Evolutionary conservation across 345 rosid species (phyloP), one percentile per base, ranked within the genome.

Genomic region (Euclidium syriacum): DNA sequence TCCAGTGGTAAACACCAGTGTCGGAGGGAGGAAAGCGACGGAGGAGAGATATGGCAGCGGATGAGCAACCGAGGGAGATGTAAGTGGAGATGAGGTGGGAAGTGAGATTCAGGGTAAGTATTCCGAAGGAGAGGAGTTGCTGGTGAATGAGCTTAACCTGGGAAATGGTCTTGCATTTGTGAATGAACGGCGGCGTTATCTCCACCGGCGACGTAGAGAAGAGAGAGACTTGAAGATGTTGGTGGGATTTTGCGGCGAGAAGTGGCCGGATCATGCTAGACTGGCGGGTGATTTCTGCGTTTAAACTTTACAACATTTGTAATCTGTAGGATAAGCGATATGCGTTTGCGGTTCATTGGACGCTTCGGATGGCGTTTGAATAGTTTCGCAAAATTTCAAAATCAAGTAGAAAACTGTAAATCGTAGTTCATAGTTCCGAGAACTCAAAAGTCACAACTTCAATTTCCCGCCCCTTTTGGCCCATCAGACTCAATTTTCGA

Each of bases 51-150:
- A 82, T 40, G 20, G 88, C 77, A 36, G 68, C 22, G 20, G 75
- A 64, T 24, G 83, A 81, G 47, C 77, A 68, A 12, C 76, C 54
- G 71, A 70, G 78, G 50, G 82, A 75, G 47, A 90, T 65, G 78
- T 90, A 90, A 20, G 90, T 75, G 71, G 84, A 81, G 47, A 90
- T 62, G 72, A 90, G 83, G 73, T 60, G 75, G 67, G 77, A 66
- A 35, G 85, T 71, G 67, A 64, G 68, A 23, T 75, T 66, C 73
- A 70, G 18, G 2, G 73, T 50, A 14, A 83, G 67, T 59, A 49
- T 48, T 74, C 80, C 83, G 25, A 58, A 79, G 14, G 82, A 78
- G 34, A 85, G 69, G 35, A 82, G 70, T 58, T 85, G 91, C 29
- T 80, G 85, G 70, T 90, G 97, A 49, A 82, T 44, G 51, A 85